Percentiles rank a stretch among this genome's conserved stretches.
These are phyloP conservation scores for Umbellularia californica DNA, from an alignment of 164 flowering plant species.

Conservation along the genomic window DNA sequence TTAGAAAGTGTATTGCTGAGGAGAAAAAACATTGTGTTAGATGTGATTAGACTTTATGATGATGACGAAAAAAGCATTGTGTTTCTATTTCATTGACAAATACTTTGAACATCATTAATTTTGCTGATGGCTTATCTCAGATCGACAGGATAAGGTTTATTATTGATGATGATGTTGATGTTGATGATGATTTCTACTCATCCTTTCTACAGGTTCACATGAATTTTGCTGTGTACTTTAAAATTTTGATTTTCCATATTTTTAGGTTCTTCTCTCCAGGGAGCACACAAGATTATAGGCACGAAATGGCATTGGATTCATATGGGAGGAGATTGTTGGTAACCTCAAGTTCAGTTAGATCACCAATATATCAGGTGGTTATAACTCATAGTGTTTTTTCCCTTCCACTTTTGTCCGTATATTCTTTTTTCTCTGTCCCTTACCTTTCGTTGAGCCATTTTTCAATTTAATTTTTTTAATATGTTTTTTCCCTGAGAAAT, in stretches of 20 bases:
- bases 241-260: background rate
- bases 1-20: too few relatives aligned
- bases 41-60: too few relatives aligned
- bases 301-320: slow-evolving; percentile 85
- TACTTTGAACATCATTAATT: background rate
- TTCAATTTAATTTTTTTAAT: background rate
- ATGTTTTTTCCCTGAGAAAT: background rate
- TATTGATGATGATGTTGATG: too few relatives aligned
- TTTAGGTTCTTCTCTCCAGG: slow-evolving; percentile 52
- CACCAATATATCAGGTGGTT: slow-evolving; percentile 85
- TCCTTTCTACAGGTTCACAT: background rate
- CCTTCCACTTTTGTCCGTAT: background rate
- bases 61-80: background rate
- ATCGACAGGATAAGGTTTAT: too few relatives aligned
- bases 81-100: background rate
- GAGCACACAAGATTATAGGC: slow-evolving; percentile 36
- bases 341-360: slow-evolving; percentile 71
- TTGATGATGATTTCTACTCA: background rate
- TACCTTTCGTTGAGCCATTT: background rate
- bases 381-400: background rate
- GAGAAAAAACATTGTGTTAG: too few relatives aligned
- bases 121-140: too few relatives aligned
- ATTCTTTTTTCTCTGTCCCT: background rate
- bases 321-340: slow-evolving; percentile 68
- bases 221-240: background rate